phyloP scores from a whole-genome alignment of 495 filamentous ascomycete genomes.

The Opeltia flavorubescens region DNA sequence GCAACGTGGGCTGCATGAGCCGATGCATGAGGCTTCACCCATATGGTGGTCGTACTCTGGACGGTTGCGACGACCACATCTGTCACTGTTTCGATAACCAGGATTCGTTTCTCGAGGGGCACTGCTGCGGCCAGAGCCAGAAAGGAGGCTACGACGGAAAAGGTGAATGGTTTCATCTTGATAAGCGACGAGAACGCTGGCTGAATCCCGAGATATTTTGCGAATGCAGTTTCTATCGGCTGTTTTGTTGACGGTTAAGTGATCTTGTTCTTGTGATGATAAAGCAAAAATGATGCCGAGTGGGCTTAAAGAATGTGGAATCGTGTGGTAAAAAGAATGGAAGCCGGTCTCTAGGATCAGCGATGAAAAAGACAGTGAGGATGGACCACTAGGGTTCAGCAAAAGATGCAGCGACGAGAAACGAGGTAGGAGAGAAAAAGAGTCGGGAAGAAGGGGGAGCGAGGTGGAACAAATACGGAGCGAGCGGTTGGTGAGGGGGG shows the following conservation, averaged over 20 bases:
- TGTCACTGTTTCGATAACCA: conserved; percentile 22
- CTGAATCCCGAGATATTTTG: neutral
- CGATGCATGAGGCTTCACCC: conserved; percentile 14
- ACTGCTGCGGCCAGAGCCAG: conserved; percentile 19
- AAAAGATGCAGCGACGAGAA: neutral
- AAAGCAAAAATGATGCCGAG: too few relatives aligned
- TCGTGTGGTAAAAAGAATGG: conserved; percentile 1
- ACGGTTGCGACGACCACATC: conserved; percentile 22
- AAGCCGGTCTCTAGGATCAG: conserved; percentile 5
- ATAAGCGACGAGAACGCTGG: neutral
- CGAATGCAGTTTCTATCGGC: neutral
- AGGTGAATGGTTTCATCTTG: conserved; percentile 11
- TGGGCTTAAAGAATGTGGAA: neutral
- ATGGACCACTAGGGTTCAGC: neutral
- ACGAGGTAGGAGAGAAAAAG: neutral
- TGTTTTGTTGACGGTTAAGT: neutral
- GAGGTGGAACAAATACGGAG: neutral
- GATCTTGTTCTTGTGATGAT: neutral
- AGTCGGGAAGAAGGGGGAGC: neutral
- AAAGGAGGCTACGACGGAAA: conserved; percentile 17
- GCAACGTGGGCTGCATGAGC: neutral
- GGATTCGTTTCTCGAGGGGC: conserved; percentile 23
- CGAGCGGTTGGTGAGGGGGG: too few relatives aligned
- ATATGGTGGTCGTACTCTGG: conserved; percentile 23
- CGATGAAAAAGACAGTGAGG: neutral